Percentiles rank a stretch among this genome's conserved stretches.
Evolutionary conservation across 495 filamentous ascomycete genomes (phyloP).

Genomic region (Pyrenula massariospora): DNA sequence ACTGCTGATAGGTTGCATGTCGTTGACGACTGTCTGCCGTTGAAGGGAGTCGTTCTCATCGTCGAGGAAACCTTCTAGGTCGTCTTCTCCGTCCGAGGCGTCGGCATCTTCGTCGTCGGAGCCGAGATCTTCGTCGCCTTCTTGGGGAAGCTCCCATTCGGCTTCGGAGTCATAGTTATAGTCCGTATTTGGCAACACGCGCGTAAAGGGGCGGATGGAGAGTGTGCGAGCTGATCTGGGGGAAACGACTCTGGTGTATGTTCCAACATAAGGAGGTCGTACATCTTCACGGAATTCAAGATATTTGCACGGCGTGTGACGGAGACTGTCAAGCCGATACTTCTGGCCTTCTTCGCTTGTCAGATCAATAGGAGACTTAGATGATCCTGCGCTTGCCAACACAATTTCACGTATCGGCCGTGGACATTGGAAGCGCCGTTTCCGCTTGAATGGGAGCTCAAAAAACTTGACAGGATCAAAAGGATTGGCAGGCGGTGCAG

Average conservation of each 20-base stretch:
- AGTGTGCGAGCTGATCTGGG: constrained; percentile 39
- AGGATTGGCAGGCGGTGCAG: not conserved
- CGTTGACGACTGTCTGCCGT: constrained; percentile 42
- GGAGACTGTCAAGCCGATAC: constrained; percentile 29
- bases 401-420: not conserved
- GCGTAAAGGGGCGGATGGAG: constrained; percentile 58
- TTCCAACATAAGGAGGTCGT: constrained; percentile 81
- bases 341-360: constrained; percentile 19
- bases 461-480: not conserved
- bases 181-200: constrained; percentile 52
- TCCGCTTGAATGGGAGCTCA: not conserved
- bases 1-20: constrained; percentile 62
- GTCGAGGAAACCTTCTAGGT: constrained; percentile 43
- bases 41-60: constrained; percentile 37
- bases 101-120: constrained; percentile 73
- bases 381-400: not conserved
- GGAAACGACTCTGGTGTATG: constrained; percentile 50
- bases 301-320: constrained; percentile 58
- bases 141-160: constrained; percentile 80
- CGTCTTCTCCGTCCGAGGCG: constrained; percentile 39
- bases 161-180: constrained; percentile 97
- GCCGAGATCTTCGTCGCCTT: constrained; percentile 62
- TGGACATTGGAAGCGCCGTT: not conserved
- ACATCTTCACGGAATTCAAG: constrained; percentile 80
- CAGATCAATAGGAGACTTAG: constrained; percentile 21